Base-by-base conservation (phyloP, 2,329 filamentous ascomycete genomes). In the Curvularia spicifera region DNA sequence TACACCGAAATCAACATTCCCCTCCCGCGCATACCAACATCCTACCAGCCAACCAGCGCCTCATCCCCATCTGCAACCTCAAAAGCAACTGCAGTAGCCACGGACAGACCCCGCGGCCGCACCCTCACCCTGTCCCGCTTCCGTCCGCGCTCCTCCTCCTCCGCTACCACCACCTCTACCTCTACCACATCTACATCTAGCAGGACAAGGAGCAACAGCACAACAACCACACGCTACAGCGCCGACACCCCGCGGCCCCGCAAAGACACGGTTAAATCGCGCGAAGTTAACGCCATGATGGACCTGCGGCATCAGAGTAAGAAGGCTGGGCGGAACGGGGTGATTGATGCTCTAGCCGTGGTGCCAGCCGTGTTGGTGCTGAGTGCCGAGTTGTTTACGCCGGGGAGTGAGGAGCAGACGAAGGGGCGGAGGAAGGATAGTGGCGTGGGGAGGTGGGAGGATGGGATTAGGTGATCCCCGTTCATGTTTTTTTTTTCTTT, bases 1-100 rank as follows among this genome's bases (percentile, higher is more conserved):
- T 75, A 74, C 56, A 75, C 71, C 0, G 73, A 75, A 55, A 75
- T 75, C 43, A 69, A 71, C 53, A 74, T 75, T 26, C 72, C 72
- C 4, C 61, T 75, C 0, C 73, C 73, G 10, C 54, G 50, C 2
- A 20, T 74, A 13, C 63, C 65, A 22, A 45, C 66, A 20, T 42
- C 40, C 35, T 31, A 51, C 63, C 15, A 51, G 9, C 42, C 55
- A 53, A 56, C 13, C 6, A 37, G 10, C 39, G 15, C 42, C 35
- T n/a, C 40, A 24, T 24, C 22, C 22, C 22, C 22, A 12, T 33
- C 35, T n/a, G 8, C 39, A 8, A 7, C 18, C 37, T 55, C 64
- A 33, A 20, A 47, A 18, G 26, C 46, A 24, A 2, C 44, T 24
- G 6, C 51, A 18, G 12, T 24, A 24, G 22, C 22, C 22, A 24